A percentile compares a stretch with the other conserved stretches of the same genome.
Conservation (phyloP, 164 flowering plant species). For the Liriodendron chinense region DNA sequence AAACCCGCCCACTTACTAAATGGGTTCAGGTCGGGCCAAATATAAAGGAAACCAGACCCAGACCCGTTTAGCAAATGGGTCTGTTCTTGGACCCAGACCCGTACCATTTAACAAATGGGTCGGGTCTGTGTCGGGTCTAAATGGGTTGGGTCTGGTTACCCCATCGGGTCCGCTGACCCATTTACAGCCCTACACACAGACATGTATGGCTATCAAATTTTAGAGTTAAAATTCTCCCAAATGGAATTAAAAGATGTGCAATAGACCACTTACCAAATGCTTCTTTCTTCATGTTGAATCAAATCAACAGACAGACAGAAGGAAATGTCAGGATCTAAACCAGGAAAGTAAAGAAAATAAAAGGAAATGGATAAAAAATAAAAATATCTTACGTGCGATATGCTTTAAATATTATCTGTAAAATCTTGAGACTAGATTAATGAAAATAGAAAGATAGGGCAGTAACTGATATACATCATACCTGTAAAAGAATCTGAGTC, state of each 20-base stretch:
- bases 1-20: too few species aligned
- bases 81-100: too few species aligned
- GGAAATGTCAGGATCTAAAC: constrained; percentile 28
- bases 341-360: constrained; percentile 9
- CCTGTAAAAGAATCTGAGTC: constrained; percentile 99
- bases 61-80: too few species aligned
- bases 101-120: too few species aligned
- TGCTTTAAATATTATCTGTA: neutral
- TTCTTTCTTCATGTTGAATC: constrained; percentile 69
- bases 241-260: neutral
- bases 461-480: constrained; percentile 17
- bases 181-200: too few species aligned
- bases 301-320: constrained; percentile 27
- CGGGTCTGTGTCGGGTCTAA: too few species aligned
- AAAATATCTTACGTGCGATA: neutral
- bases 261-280: constrained; percentile 64
- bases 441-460: constrained; percentile 8
- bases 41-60: too few species aligned
- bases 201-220: constrained; percentile 1
- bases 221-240: neutral
- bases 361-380: constrained; percentile 1
- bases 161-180: too few species aligned
- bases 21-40: too few species aligned
- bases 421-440: constrained; percentile 1
- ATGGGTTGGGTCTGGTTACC: too few species aligned